Evolutionary conservation across 768 basidiomycete species (phyloP), one percentile per base, ranked within the genome.

Genomic region (Tricholoma matsutake): DNA sequence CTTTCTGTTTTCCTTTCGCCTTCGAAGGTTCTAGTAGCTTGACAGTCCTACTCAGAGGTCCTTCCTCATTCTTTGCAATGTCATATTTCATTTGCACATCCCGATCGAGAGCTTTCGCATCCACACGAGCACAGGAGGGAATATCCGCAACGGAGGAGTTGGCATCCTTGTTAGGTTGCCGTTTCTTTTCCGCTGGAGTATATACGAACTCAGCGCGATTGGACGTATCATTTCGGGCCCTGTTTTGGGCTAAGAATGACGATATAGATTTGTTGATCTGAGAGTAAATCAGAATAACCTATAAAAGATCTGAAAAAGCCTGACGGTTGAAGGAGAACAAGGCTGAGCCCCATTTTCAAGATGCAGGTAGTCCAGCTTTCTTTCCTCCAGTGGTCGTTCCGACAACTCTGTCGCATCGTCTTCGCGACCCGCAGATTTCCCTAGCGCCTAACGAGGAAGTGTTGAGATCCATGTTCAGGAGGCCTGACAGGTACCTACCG

Each of bases 51-150:
- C 83, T 79, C 45, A 94, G 75, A 1, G 91, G 90, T 0, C 91
- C 91, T 37, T 89, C 89, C 57, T 86, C 87, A 63, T 93, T 92
- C 73, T 86, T 91, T n/a, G 87, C 88, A 63, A 94, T 89, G 69
- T 94, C 92, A 64, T 92, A 93, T 70, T 89, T 90, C 80, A 93
- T 91, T 67, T 93, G 92, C 1, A 84, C 75, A 59, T 91, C 88
- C 39, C 92, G 78, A 70, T 93, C 84, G 32, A 91, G 73, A 0
- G 81, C 75, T 68, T 85, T 89, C 35, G 90, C 87, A 61, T 92
- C 88, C 3, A 84, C 82, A 8, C 91, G 84, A 11, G 91, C 91
- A 65, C 91, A 93, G 3, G 89, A 88, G 2, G 78, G 66, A 6
- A 72, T 64, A 4, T 63, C 65, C 11, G 63, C 62, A 1, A 60